These are phyloP conservation scores for Calophaca sinica DNA, from an alignment of 306 rosid species.

Conservation along the genomic window DNA sequence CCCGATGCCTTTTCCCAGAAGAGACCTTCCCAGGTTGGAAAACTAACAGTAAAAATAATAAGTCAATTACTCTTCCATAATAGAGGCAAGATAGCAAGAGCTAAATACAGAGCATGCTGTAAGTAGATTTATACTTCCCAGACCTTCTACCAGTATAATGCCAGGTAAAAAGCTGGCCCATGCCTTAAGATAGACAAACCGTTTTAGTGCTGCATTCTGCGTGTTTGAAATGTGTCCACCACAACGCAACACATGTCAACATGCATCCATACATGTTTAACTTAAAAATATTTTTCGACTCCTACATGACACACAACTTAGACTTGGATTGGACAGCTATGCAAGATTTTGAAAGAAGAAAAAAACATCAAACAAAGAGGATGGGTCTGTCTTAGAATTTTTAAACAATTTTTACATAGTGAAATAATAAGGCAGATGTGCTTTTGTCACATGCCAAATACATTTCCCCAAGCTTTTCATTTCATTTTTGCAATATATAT, in stretches of 20 bases:
- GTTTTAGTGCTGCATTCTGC: background rate
- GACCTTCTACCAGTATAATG: background rate
- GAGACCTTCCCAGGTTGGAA: conserved; percentile 99
- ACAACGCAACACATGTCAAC: background rate
- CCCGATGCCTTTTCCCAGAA: conserved; percentile 99
- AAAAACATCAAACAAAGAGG: too few relatives aligned
- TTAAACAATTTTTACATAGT: background rate
- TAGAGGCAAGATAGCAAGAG: conserved; percentile 12
- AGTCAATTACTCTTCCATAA: conserved; percentile 33
- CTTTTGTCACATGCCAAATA: background rate
- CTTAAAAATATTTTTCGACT: background rate
- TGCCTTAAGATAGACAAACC: background rate
- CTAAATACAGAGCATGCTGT: background rate
- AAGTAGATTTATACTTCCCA: background rate
- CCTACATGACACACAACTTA: background rate
- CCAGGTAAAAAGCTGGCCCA: background rate
- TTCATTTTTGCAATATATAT: background rate
- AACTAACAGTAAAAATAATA: conserved; percentile 57
- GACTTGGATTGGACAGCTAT: background rate
- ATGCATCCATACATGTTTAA: background rate
- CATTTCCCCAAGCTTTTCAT: background rate
- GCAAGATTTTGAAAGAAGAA: background rate
- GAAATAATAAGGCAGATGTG: background rate
- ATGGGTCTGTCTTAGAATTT: background rate
- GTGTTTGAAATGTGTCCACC: background rate